Conservation (phyloP, 805 yeast genomes). For the Metschnikowia similis region DNA sequence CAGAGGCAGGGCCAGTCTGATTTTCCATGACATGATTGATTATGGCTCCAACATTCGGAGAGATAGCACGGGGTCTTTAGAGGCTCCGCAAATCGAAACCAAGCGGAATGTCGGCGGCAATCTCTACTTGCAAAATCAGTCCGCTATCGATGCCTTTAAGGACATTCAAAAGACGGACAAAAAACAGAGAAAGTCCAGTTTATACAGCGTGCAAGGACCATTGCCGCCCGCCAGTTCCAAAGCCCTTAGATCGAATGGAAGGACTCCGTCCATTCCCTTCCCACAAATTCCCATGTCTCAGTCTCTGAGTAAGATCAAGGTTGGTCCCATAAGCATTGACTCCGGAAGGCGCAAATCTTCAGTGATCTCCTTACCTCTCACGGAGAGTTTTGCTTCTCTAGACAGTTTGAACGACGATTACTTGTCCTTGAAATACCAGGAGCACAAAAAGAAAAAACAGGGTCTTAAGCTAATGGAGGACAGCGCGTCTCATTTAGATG, state of each 20-base stretch:
- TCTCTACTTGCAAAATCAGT: conserved; percentile 38
- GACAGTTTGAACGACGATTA: conserved; percentile 65
- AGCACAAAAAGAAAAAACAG: conserved; percentile 20
- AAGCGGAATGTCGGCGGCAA: conserved; percentile 45
- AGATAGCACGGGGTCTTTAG: conserved; percentile 23
- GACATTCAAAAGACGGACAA: conserved; percentile 41
- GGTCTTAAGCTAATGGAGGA: conserved; percentile 5
- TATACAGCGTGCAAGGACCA: conserved; percentile 11
- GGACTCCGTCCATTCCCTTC: not conserved
- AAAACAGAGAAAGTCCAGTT: conserved; percentile 28
- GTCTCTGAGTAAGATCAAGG: conserved; percentile 21
- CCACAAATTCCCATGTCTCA: conserved; percentile 3
- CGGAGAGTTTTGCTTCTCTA: conserved; percentile 73
- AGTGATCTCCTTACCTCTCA: conserved; percentile 61
- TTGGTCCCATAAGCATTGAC: conserved; percentile 32
- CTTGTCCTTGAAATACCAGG: conserved; percentile 37
- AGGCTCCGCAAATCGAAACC: conserved; percentile 43
- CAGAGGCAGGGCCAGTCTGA: conserved; percentile 2
- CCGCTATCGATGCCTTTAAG: conserved; percentile 40
- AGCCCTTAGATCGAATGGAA: conserved; percentile 3
- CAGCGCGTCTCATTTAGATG: conserved; percentile 8
- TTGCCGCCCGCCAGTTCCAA: conserved; percentile 7
- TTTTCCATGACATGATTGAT: conserved; percentile 32
- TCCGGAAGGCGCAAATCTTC: conserved; percentile 51
- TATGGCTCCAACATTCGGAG: conserved; percentile 19